Evolutionary conservation across 495 filamentous ascomycete genomes (phyloP).

Genomic region (Aspergillus baeticus): DNA sequence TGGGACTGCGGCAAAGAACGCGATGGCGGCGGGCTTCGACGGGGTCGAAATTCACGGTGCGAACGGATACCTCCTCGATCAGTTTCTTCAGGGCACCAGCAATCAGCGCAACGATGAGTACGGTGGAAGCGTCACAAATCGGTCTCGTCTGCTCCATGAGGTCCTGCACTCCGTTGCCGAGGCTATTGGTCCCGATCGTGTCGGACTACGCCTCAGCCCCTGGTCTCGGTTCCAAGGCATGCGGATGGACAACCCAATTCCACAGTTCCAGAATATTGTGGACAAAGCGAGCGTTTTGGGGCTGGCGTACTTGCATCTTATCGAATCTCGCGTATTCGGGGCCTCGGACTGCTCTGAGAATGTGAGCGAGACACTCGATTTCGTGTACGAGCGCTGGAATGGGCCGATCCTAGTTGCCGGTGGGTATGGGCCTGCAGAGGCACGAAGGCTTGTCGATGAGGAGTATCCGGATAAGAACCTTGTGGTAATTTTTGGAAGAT

Average conservation of each 20-base stretch:
- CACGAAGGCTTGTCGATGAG: conserved; percentile 38
- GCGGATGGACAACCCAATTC: conserved; percentile 57
- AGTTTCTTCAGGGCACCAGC: conserved; percentile 61
- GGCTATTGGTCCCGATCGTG: conserved; percentile 58
- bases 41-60: conserved; percentile 75
- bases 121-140: conserved; percentile 67
- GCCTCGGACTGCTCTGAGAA: conserved; percentile 15
- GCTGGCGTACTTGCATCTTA: conserved; percentile 59
- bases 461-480: conserved; percentile 51
- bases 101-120: conserved; percentile 65
- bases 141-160: conserved; percentile 59
- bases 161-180: conserved; percentile 55
- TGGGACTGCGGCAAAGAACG: conserved; percentile 57
- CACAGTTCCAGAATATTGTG: conserved; percentile 58
- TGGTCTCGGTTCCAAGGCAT: conserved; percentile 63
- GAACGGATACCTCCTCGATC: conserved; percentile 74
- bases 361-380: conserved; percentile 45
- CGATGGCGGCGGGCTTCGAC: conserved; percentile 70
- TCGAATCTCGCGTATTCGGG: conserved; percentile 8
- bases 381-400: conserved; percentile 34
- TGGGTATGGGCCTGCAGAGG: conserved; percentile 43
- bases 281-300: conserved; percentile 41
- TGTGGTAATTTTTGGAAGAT: conserved; percentile 57
- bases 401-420: conserved; percentile 60
- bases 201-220: conserved; percentile 59